Base-by-base conservation (phyloP, 2,329 filamentous ascomycete genomes). In the Orbilia ellipsospora region DNA sequence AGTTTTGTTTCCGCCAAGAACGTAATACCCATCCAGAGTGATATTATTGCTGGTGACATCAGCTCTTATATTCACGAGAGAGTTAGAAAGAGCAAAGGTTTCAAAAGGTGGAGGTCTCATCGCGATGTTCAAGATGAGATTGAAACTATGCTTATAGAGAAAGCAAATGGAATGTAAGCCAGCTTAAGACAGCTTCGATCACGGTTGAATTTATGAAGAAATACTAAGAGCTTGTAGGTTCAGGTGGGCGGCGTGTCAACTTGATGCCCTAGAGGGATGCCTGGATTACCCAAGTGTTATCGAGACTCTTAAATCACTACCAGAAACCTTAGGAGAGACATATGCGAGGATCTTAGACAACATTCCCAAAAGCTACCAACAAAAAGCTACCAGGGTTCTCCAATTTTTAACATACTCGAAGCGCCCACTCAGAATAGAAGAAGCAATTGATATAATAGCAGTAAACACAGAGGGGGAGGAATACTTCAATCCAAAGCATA, bases 111-210 rank as follows among this genome's bases (percentile, higher is more conserved):
- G 81, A 36, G 61, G 36, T 15, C 18, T 0, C 62, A 69, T 4
- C 70, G 78, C 18, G 76, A 80, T 1, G 62, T 79, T 28, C 55
- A 56, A 20, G 31, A 31, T 2, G 59, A 63, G 16, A 55, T 65
- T 12, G 61, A 48, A 15, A 56, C 2, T 13, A 16, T 6, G 78
- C n/a, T 64, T 10, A 3, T n/a, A 4, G 13, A 48, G 20, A 80
- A 80, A 26, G 77, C 80, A 18, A 54, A 80, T 50, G 81, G 80
- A 77, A 82, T 81, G 81, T 81, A 78, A 77, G n/a, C n/a, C n/a
- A n/a, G n/a, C n/a, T n/a, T n/a, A n/a, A n/a, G n/a, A n/a, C n/a
- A n/a, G n/a, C n/a, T n/a, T n/a, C n/a, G n/a, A n/a, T n/a, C n/a
- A n/a, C n/a, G n/a, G n/a, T n/a, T n/a, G n/a, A n/a, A n/a, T n/a